These are phyloP conservation scores for Salix udensis DNA, from an alignment of 345 rosid genomes.

Conservation along the genomic window DNA sequence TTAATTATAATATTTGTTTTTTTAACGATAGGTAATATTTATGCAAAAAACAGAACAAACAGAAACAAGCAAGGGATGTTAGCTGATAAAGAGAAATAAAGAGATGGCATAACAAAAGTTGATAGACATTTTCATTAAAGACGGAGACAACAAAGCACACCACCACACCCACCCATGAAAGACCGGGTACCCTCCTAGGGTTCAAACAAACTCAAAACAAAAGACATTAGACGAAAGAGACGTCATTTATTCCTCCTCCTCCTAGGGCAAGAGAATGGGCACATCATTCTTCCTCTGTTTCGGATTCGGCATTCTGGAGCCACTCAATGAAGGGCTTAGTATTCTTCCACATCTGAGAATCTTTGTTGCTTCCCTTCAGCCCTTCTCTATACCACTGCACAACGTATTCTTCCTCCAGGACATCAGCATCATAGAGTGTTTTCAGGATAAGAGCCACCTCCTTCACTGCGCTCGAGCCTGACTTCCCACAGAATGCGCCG, in stretches of 20 bases:
- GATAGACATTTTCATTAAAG: too few species aligned
- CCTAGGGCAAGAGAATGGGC: not conserved
- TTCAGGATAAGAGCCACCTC: conserved; percentile 71
- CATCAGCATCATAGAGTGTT: conserved; percentile 61
- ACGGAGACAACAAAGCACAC: too few species aligned
- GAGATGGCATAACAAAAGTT: too few species aligned
- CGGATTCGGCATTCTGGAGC: conserved; percentile 91
- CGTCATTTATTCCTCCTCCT: not conserved
- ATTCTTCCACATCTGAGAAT: conserved; percentile 59
- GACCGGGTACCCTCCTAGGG: not conserved
- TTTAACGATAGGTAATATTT: too few species aligned
- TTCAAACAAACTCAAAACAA: not conserved
- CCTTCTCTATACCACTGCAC: conserved; percentile 72
- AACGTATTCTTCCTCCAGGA: conserved; percentile 72
- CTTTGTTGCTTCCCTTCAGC: conserved; percentile 40
- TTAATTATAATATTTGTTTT: too few species aligned
- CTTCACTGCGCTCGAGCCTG: conserved; percentile 40
- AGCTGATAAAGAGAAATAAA: too few species aligned
- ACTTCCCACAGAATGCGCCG: conserved; percentile 42
- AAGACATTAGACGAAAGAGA: not conserved
- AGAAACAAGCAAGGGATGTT: too few species aligned
- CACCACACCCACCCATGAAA: not conserved
- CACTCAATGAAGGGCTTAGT: conserved; percentile 70
- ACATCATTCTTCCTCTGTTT: conserved; percentile 59
- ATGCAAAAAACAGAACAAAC: too few species aligned